Evolutionary conservation across 225 moss, liverwort and hornwort genomes (phyloP), one percentile per base, ranked within the genome.

Genomic region (Bryoerythrophyllum caledonicum): DNA sequence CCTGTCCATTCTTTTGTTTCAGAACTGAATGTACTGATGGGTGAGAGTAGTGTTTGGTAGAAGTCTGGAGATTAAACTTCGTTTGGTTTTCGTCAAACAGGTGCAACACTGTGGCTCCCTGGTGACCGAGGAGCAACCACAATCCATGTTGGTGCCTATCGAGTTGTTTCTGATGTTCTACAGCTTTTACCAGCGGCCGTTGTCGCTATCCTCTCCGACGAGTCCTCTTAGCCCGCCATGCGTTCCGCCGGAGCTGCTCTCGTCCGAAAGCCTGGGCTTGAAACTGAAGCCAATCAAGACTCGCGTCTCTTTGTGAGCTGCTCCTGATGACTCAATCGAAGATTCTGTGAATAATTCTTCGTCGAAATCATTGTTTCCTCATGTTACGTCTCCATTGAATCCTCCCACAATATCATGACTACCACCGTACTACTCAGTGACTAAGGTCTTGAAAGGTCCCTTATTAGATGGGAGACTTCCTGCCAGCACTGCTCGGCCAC

Each of bases 271-370:
- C 38, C 77, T 94, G 10, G 93, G 91, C 19, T 73, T 99, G 26
- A 94, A 93, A 73, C 72, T 99, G 43, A 99, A 99, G 82, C 94
- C 94, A 37, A 94, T 93, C 23, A 94, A 94, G 69, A 99, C 94
- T 60, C 80, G 88, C 15, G 76, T 91, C 46, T 17, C 82, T 7
- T 51, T 17, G 5, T 81, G 66, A 77, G 25, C 58, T 44, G 44
- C 12, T 71, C 17, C 10, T n/a, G 10, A 44, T 26, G 52, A 25
- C 25, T n/a, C n/a, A n/a, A 54, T 48, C 14, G 8, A 51, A n/a
- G 44, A 44, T 15, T 40, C 16, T 71, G 30, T 58, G 69, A 76
- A 69, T 60, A 64, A 52, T 73, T 69, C 27, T 80, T 75, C 68
- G 27, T 54, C 4, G 40, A 51, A 69, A n/a, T 30, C 61, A 37